These are phyloP conservation scores for Microdochium trichocladiopsis DNA, from an alignment of 2,329 filamentous ascomycete genomes.

Conservation along the genomic window DNA sequence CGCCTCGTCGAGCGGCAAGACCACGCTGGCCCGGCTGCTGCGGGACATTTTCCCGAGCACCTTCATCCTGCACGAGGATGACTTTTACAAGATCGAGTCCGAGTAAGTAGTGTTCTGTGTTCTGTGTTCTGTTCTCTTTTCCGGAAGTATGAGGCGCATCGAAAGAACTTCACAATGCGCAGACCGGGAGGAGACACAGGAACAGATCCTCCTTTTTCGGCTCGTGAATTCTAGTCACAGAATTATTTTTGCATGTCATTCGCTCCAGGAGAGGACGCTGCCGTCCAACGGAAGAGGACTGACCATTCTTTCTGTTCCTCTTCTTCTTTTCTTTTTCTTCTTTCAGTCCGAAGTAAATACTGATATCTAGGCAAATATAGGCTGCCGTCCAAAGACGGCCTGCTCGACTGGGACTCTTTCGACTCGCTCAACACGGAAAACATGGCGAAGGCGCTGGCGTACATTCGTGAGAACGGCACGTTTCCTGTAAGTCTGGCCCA, in stretches of 20 bases:
- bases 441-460: constrained; percentile 58
- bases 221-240: no score
- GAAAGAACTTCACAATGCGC: no score
- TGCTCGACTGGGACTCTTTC: constrained; percentile 90
- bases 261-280: no score
- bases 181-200: neutral
- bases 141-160: no score
- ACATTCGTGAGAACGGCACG: constrained; percentile 63
- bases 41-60: constrained; percentile 71
- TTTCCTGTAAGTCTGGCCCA: constrained; percentile 44
- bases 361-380: no score
- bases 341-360: no score
- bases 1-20: constrained; percentile 90
- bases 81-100: constrained; percentile 82
- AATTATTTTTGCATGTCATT: no score
- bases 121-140: no score
- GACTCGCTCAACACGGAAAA: constrained; percentile 66
- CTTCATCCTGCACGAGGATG: constrained; percentile 90
- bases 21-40: constrained; percentile 79
- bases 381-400: constrained; percentile 47
- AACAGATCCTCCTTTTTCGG: no score
- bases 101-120: constrained; percentile 40
- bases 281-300: no score
- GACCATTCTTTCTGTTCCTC: no score
- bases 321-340: no score